Percentiles rank a stretch among this genome's conserved stretches.
phyloP scores from a whole-genome alignment of 2,329 filamentous ascomycete species.

The Pseudogymnoascus sp. region DNA sequence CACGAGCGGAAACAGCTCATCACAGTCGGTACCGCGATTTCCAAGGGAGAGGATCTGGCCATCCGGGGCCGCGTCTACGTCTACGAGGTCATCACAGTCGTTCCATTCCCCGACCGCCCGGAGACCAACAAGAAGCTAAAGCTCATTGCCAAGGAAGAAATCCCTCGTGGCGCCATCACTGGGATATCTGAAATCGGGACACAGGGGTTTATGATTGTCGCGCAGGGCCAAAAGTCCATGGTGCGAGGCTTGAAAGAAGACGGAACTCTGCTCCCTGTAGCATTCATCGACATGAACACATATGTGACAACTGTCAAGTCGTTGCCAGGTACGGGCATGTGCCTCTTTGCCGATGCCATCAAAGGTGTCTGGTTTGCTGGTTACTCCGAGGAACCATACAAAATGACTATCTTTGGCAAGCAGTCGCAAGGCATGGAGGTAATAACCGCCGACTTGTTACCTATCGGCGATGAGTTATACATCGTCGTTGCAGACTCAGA shows the following conservation, averaged over 20 bases:
- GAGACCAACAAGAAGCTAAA: conserved; percentile 84
- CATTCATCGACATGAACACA: conserved; percentile 96
- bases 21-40: conserved; percentile 75
- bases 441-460: conserved; percentile 78
- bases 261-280: conserved; percentile 82
- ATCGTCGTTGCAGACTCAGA: conserved; percentile 80
- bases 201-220: conserved; percentile 81
- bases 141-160: conserved; percentile 80
- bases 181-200: conserved; percentile 77
- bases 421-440: conserved; percentile 72
- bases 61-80: conserved; percentile 81
- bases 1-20: conserved; percentile 80
- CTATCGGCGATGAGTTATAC: conserved; percentile 74
- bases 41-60: conserved; percentile 85
- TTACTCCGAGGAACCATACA: conserved; percentile 95
- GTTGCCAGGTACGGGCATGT: conserved; percentile 75
- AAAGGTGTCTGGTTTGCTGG: conserved; percentile 96
- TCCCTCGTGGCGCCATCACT: conserved; percentile 85
- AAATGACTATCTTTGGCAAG: conserved; percentile 88
- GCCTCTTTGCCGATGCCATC: conserved; percentile 80
- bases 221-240: conserved; percentile 96
- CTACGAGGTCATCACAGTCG: conserved; percentile 85
- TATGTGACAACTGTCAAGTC: conserved; percentile 84
- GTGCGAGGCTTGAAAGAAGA: conserved; percentile 94
- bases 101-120: conserved; percentile 77